Percentiles rank a stretch among this genome's conserved stretches.
These are phyloP conservation scores for Vitis rotundifolia DNA, from an alignment of 164 flowering plant species.

Conservation along the genomic window DNA sequence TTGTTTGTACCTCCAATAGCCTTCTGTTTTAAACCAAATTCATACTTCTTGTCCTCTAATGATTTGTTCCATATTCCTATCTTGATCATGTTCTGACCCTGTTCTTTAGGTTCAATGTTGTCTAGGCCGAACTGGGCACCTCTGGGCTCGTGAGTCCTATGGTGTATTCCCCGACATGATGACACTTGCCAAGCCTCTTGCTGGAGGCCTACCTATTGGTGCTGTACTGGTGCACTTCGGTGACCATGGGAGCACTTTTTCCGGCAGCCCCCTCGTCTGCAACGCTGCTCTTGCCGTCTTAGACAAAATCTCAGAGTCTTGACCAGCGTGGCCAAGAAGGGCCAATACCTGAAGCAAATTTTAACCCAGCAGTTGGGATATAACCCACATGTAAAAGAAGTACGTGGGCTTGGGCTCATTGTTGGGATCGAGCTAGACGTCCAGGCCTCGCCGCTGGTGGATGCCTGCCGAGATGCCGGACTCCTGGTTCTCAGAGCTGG, in stretches of 20 bases:
- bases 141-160: constrained; percentile 85
- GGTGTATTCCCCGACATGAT: constrained; percentile 82
- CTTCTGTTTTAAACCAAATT: too few relatives aligned
- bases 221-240: constrained; percentile 65
- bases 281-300: constrained; percentile 63
- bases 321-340: constrained; percentile 63
- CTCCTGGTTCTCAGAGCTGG: constrained; percentile 83
- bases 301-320: constrained; percentile 66
- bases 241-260: constrained; percentile 95
- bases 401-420: constrained; percentile 78
- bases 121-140: constrained; percentile 73
- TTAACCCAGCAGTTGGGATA: constrained; percentile 52
- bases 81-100: neutral
- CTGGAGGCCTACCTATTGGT: constrained; percentile 94
- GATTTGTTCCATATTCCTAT: too few relatives aligned
- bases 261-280: constrained; percentile 76
- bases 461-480: constrained; percentile 76
- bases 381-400: constrained; percentile 68
- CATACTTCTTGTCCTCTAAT: too few relatives aligned
- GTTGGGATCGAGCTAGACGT: constrained; percentile 86
- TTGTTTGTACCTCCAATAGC: too few relatives aligned
- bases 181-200: constrained; percentile 95
- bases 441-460: constrained; percentile 68
- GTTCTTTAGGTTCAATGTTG: constrained; percentile 82
- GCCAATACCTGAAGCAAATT: constrained; percentile 49